A percentile compares a stretch with the other conserved stretches of the same genome.
Evolutionary conservation across 2,329 filamentous ascomycete species (phyloP).

Genomic region (Diaporthe citrichinensis): DNA sequence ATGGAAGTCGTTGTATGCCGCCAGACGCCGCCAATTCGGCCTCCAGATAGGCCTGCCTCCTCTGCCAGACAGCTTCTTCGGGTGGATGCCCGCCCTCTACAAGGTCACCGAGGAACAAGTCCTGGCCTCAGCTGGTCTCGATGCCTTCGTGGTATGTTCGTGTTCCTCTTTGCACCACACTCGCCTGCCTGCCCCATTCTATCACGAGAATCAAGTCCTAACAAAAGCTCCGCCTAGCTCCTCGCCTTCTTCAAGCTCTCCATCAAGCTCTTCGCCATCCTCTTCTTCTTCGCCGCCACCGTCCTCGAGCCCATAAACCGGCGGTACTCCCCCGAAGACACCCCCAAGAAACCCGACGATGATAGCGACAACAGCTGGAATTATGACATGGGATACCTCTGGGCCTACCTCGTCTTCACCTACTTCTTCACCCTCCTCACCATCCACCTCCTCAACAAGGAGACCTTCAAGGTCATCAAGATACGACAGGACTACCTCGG

Average conservation of each 20-base stretch:
- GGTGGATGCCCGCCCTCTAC: constrained; percentile 92
- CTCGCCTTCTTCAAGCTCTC: constrained; percentile 97
- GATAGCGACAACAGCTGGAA: constrained; percentile 47
- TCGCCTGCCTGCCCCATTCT: too few relatives aligned
- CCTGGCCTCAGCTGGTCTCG: constrained; percentile 88
- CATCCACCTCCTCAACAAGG: constrained; percentile 84
- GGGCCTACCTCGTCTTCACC: constrained; percentile 95
- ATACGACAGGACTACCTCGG: constrained; percentile 93
- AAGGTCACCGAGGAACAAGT: constrained; percentile 90
- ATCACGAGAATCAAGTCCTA: neutral
- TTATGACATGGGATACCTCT: constrained; percentile 73
- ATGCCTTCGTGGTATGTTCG: constrained; percentile 86
- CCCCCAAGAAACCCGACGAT: constrained; percentile 30
- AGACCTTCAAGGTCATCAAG: constrained; percentile 88
- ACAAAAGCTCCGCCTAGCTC: constrained; percentile 67
- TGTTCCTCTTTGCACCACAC: neutral
- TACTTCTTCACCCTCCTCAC: constrained; percentile 91
- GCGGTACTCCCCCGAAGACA: constrained; percentile 63
- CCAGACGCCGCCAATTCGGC: constrained; percentile 82
- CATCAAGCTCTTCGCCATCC: constrained; percentile 83
- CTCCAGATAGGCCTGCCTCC: constrained; percentile 74
- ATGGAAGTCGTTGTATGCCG: constrained; percentile 93
- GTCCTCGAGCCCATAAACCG: constrained; percentile 90
- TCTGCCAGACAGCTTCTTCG: constrained; percentile 87
- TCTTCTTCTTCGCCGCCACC: constrained; percentile 84